Base-by-base conservation (phyloP, 1,284 basidiomycete genomes). In the Heterobasidion irregulare region DNA sequence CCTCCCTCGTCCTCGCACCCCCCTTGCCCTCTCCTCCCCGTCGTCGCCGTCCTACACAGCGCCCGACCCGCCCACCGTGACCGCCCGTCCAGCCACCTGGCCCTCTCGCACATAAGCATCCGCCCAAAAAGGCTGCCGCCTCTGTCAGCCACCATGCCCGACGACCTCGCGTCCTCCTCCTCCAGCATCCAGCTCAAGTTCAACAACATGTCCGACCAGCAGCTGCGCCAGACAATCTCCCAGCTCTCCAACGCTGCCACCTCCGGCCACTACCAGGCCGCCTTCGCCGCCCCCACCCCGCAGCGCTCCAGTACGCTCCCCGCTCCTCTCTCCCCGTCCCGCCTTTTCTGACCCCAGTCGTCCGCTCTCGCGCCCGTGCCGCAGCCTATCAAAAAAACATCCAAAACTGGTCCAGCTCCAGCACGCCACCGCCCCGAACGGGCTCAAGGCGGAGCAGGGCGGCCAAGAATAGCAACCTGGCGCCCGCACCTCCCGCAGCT, bases 311-410 rank as follows among this genome's bases (percentile, higher is more conserved):
- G 59, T 58, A 16, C 56, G 56, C 38, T 26, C 26, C 2, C 1
- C 45, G 2, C n/a, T 18, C 33, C 6, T 32, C n/a, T 6, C 13
- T n/a, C 36, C 26, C n/a, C 19, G 44, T 44, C 15, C 16, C n/a
- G 2, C 26, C 43, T 32, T 43, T 48, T 32, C 32, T 26, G 33
- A 45, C 44, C 35, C 43, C 10, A n/a, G n/a, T n/a, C 7, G 16
- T 15, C 43, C 26, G 10, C 16, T 47, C n/a, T n/a, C n/a, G n/a
- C n/a, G n/a, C n/a, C 19, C 19, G 10, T 12, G 26, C 26, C 3
- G 32, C 44, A 83, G 82, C 78, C 2, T 85, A 85, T 63, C 72
- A 78, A 57, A 83, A 79, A 72, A 85, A 85, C 61, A 71, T 85
- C 19, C 75, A 82, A 35, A 81, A 78, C 34, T 85, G 83, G 83